phyloP scores from a whole-genome alignment of 345 rosid genomes.

The Clausena lansium region DNA sequence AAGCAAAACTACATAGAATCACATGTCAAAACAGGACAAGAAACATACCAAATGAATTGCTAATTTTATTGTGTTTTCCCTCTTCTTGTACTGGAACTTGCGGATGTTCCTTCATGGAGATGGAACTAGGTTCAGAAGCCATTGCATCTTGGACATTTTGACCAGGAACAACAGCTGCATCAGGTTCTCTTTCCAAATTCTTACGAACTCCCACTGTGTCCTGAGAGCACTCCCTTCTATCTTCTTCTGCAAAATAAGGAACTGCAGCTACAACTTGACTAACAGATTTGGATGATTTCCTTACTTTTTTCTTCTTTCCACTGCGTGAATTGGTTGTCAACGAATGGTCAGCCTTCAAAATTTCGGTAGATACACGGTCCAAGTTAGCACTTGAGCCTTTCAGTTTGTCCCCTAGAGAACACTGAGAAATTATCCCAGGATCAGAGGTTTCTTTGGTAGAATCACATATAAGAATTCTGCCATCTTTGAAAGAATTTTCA shows the following conservation, averaged over 20 bases:
- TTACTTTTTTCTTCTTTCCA: constrained; percentile 32
- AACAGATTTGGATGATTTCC: constrained; percentile 21
- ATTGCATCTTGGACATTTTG: constrained; percentile 4
- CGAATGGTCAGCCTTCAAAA: constrained; percentile 11
- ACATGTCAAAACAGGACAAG: background rate
- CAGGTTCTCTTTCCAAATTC: constrained; percentile 22
- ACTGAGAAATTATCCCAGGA: constrained; percentile 16
- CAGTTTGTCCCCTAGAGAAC: constrained; percentile 15
- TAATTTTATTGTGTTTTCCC: constrained; percentile 17
- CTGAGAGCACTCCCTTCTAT: constrained; percentile 12
- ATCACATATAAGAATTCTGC: constrained; percentile 9
- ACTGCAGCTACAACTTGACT: constrained; percentile 20
- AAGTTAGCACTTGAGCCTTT: constrained; percentile 11
- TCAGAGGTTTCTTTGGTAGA: constrained; percentile 7
- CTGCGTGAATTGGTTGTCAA: constrained; percentile 1
- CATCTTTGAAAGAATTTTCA: constrained; percentile 9
- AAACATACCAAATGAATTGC: constrained; percentile 25
- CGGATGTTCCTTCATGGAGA: constrained; percentile 25
- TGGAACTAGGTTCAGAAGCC: constrained; percentile 23
- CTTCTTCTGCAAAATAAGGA: constrained; percentile 19
- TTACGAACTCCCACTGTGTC: constrained; percentile 6
- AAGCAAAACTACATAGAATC: background rate
- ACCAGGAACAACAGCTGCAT: constrained; percentile 14
- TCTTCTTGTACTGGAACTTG: constrained; percentile 23
- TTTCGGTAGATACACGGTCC: constrained; percentile 17